A percentile compares a stretch with the other conserved stretches of the same genome.
Conservation (phyloP, 2,329 filamentous ascomycete genomes). For the Talaromyces sp. region DNA sequence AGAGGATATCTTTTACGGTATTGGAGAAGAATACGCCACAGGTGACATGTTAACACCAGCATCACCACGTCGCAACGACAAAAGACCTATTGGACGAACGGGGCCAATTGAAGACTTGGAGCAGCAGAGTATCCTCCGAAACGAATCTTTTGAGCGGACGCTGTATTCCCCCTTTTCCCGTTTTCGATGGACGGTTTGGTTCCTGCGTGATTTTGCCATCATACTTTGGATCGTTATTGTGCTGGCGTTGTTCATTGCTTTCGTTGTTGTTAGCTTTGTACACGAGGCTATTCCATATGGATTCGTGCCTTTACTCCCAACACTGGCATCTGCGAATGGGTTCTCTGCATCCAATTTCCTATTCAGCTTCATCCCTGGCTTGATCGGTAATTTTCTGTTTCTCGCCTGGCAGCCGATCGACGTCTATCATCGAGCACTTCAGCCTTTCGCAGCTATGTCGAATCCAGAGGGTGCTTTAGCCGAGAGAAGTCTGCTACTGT, state of each 20-base stretch:
- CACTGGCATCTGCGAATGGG: slow-evolving; percentile 55
- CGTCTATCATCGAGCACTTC: slow-evolving; percentile 54
- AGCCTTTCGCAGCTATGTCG: slow-evolving; percentile 54
- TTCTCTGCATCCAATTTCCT: slow-evolving; percentile 87
- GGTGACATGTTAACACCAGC: slow-evolving; percentile 19
- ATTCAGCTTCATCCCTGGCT: slow-evolving; percentile 61
- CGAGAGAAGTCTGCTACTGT: slow-evolving; percentile 52
- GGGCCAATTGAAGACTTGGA: slow-evolving; percentile 30
- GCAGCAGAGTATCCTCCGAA: slow-evolving; percentile 31
- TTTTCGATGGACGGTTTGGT: slow-evolving; percentile 71
- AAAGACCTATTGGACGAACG: neutral
- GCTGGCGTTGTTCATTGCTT: slow-evolving; percentile 59
- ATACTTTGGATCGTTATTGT: slow-evolving; percentile 59
- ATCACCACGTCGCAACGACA: neutral
- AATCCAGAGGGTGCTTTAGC: slow-evolving; percentile 49
- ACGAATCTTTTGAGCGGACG: slow-evolving; percentile 46
- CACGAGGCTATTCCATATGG: slow-evolving; percentile 61
- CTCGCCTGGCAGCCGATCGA: slow-evolving; percentile 57
- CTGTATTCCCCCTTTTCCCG: slow-evolving; percentile 51
- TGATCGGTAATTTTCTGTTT: slow-evolving; percentile 56
- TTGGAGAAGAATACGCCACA: slow-evolving; percentile 60
- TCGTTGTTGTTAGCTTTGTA: slow-evolving; percentile 75
- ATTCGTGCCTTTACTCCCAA: slow-evolving; percentile 64
- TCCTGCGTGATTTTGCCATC: slow-evolving; percentile 62
- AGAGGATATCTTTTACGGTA: slow-evolving; percentile 69